These are phyloP conservation scores for Colletotrichum sp. DNA, from an alignment of 2,329 filamentous ascomycete genomes.

Conservation along the genomic window DNA sequence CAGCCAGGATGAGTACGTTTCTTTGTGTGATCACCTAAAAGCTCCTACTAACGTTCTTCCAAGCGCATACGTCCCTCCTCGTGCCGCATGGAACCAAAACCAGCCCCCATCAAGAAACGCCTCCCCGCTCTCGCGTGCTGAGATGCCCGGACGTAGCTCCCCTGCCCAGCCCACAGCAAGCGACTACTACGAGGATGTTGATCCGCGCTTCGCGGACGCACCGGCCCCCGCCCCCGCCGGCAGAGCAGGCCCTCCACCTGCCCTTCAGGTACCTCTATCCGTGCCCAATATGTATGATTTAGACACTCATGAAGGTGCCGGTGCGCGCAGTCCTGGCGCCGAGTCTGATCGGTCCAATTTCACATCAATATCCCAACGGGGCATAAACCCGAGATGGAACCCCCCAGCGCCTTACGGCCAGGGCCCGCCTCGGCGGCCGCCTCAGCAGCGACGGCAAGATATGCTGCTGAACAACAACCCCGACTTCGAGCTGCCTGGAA, in stretches of 20 bases:
- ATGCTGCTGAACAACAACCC: conserved; percentile 81
- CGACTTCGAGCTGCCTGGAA: conserved; percentile 77
- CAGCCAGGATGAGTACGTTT: conserved; percentile 73
- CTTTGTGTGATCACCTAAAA: conserved; percentile 22
- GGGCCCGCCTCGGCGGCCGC: conserved; percentile 44
- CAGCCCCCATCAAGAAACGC: conserved; percentile 48
- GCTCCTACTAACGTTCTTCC: conserved; percentile 35
- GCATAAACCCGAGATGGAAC: conserved; percentile 88
- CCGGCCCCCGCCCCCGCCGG: background rate
- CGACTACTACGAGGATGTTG: conserved; percentile 91
- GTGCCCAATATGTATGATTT: conserved; percentile 59
- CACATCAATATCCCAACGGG: conserved; percentile 88
- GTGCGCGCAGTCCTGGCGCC: conserved; percentile 69
- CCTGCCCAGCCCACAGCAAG: conserved; percentile 38
- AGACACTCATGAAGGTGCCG: conserved; percentile 60
- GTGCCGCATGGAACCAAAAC: conserved; percentile 59
- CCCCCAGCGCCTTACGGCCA: conserved; percentile 52
- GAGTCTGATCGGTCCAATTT: conserved; percentile 84
- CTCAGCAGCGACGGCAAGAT: conserved; percentile 66
- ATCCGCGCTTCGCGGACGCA: conserved; percentile 75
- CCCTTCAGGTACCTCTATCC: conserved; percentile 24
- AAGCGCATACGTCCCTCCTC: conserved; percentile 60
- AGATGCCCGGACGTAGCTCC: conserved; percentile 39
- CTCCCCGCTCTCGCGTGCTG: conserved; percentile 48
- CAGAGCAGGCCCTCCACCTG: conserved; percentile 25